Conservation (phyloP, 371 early-diverging fungal genomes). For the Mortierella sp. region DNA sequence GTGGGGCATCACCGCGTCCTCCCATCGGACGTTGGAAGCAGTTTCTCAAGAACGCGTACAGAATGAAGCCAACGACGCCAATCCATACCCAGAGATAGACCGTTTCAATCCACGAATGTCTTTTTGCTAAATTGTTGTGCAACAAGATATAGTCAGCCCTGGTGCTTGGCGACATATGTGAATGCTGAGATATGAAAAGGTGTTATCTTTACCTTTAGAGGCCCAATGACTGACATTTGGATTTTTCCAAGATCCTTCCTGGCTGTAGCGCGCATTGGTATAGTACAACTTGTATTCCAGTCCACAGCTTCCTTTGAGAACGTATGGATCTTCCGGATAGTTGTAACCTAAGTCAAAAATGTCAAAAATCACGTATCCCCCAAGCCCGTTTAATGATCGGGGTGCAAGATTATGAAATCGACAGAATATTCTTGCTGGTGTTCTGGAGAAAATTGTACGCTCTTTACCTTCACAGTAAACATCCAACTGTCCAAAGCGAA, state of each 20-base stretch:
- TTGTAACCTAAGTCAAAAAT: conserved; percentile 49
- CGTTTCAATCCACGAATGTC: conserved; percentile 22
- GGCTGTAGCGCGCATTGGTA: conserved; percentile 35
- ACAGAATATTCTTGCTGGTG: neutral
- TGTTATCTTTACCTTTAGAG: conserved; percentile 10
- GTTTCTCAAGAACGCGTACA: conserved; percentile 22
- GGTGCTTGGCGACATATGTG: no score
- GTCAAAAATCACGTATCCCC: neutral
- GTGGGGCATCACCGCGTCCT: conserved; percentile 31
- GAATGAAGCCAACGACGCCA: conserved; percentile 15
- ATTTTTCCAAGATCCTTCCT: neutral
- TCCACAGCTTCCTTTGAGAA: conserved; percentile 67
- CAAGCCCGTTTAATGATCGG: neutral
- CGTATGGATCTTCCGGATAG: conserved; percentile 63
- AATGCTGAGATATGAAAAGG: no score
- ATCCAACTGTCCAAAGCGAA: conserved; percentile 58
- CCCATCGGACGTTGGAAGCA: conserved; percentile 17
- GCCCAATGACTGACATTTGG: conserved; percentile 17
- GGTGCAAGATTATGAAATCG: neutral
- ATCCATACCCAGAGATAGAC: conserved; percentile 19
- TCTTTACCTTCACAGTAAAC: conserved; percentile 63
- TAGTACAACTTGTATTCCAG: conserved; percentile 64
- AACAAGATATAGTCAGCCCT: no score
- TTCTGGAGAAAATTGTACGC: no score
- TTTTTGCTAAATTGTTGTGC: no score